A percentile compares a stretch with the other conserved stretches of the same genome.
phyloP scores from a whole-genome alignment of 352 stramenopile species.

The Salisapilia sapeloensis region DNA sequence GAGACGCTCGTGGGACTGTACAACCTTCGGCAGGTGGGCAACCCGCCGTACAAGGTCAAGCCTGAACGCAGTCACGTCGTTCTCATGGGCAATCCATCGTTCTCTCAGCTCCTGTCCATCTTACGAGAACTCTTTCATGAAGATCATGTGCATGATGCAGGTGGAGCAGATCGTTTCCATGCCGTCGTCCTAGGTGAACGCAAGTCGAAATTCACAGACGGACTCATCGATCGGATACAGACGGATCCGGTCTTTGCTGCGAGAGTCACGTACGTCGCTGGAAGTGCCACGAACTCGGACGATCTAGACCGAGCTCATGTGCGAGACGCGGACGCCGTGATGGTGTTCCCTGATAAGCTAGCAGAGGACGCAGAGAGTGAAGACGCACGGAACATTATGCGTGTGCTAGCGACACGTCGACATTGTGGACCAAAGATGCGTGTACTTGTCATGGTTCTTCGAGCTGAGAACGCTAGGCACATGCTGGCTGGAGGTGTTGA shows the following conservation, averaged over 20 bases:
- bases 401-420: conserved; percentile 46
- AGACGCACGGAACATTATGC: conserved; percentile 77
- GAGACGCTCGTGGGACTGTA: conserved; percentile 79
- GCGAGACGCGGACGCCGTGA: conserved; percentile 40
- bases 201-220: conserved; percentile 54
- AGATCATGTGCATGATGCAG: conserved; percentile 62
- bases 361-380: conserved; percentile 48
- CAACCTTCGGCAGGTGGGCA: conserved; percentile 62
- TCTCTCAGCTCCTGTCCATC: conserved; percentile 64
- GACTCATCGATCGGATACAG: conserved; percentile 50
- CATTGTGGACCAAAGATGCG: conserved; percentile 42
- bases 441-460: conserved; percentile 61
- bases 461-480: conserved; percentile 55
- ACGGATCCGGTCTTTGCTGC: conserved; percentile 64
- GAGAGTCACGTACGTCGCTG: conserved; percentile 66
- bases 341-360: conserved; percentile 76
- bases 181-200: conserved; percentile 52
- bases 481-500: conserved; percentile 65
- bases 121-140: conserved; percentile 79
- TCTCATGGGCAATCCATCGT: conserved; percentile 72
- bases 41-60: conserved; percentile 56
- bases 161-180: conserved; percentile 21
- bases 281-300: conserved; percentile 39
- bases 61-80: conserved; percentile 52
- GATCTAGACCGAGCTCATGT: conserved; percentile 55